Conservation (phyloP, 192 early-diverging fungal species). For the Phycomyces blakesleeanus region DNA sequence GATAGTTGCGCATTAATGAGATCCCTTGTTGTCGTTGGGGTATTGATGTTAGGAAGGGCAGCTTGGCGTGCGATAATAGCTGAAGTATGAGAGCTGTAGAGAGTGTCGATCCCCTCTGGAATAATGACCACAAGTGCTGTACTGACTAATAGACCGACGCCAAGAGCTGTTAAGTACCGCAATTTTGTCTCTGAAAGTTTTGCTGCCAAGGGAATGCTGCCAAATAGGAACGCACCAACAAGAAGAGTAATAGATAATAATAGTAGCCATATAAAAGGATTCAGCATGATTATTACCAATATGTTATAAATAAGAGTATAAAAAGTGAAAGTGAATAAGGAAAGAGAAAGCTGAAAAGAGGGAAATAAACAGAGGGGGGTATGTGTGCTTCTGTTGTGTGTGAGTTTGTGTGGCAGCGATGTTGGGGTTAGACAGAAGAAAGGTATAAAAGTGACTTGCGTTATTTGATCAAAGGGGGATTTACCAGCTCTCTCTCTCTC, state of each 20-base stretch:
- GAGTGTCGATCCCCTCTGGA: constrained; percentile 92
- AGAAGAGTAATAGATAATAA: constrained; percentile 75
- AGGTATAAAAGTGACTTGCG: too few species aligned
- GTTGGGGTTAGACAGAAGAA: background rate
- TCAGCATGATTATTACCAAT: constrained; percentile 33
- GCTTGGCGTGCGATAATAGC: background rate
- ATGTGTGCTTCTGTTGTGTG: constrained; percentile 9
- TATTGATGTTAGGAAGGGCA: background rate
- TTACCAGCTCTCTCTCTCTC: too few species aligned
- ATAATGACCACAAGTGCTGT: constrained; percentile 90
- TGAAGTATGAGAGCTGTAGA: constrained; percentile 41
- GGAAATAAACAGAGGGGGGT: background rate
- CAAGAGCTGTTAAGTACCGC: constrained; percentile 73
- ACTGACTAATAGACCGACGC: constrained; percentile 88
- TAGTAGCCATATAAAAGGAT: constrained; percentile 57
- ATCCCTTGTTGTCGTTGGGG: background rate
- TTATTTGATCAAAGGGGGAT: too few species aligned
- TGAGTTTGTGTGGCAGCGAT: background rate
- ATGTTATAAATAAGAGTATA: background rate
- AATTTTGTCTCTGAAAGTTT: constrained; percentile 71
- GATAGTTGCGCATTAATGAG: background rate
- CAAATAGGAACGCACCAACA: constrained; percentile 80
- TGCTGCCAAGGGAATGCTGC: constrained; percentile 80
- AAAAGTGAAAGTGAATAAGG: background rate
- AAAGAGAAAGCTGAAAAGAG: background rate